Evolutionary conservation across 371 early-diverging fungal genomes (phyloP), one percentile per base, ranked within the genome.

Genomic region (Mortierella polycephala): DNA sequence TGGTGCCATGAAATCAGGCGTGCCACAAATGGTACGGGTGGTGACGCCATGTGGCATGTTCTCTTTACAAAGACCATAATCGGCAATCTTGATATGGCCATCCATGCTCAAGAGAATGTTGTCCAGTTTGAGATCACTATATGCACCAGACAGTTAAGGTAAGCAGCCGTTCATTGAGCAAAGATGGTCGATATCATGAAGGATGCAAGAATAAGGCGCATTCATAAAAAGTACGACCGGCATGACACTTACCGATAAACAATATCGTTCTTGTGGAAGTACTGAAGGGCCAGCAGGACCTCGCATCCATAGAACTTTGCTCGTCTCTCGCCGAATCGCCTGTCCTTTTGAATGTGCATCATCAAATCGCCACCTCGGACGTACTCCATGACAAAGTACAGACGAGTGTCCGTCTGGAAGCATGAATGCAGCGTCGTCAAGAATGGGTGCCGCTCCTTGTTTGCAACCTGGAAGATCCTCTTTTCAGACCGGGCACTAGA

Each of bases 301-400:
- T 95, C 96, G 37, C 93, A 92, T 21, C 90, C 88, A 75, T 95
- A 95, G 46, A 94, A 87, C 23, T 87, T 89, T 77, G 91, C 95
- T 47, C 96, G 90, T 57, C 93, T 90, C 47, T 92, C 88, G 57
- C 95, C 95, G 49, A 90, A 88, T 66, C 94, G 92, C 75, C 92
- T 89, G 65, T 91, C 90, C 69, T 85, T 83, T 67, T 87, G 92
- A 44, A 94, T 93, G 75, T 94, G 95, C 85, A 91, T 93, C 91
- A 97, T 95, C 71, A 99, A 82, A 83, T 99, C 99, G 9, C 99
- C 99, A 49, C 99, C 99, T 45, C 87, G 83, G 50, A 98, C 93
- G 82, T 97, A 99, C 83, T 99, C 98, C 92, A 99, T 91, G 1
- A 98, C 96, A 70, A 99, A 91, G 86, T 94, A 98, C 20, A 99